Percentiles rank a stretch among this genome's conserved stretches.
These are phyloP conservation scores for Gnomoniopsis sp. DNA, from an alignment of 2,329 filamentous ascomycete species.

Conservation along the genomic window DNA sequence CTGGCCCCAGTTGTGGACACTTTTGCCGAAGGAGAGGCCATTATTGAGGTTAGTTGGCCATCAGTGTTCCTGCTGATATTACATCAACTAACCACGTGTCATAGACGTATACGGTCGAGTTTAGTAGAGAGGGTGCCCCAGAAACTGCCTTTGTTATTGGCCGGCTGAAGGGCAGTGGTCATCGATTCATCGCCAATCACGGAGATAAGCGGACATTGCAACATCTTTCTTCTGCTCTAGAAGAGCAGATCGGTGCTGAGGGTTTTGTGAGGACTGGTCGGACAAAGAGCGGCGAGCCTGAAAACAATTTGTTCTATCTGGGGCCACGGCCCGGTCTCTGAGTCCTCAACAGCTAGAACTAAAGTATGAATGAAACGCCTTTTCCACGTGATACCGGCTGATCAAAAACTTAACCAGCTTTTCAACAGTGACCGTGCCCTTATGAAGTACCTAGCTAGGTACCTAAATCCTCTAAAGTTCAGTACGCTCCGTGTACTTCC, in stretches of 20 bases:
- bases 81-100: neutral
- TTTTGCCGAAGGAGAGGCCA: conserved; percentile 6
- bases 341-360: too few relatives aligned
- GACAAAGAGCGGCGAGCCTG: neutral
- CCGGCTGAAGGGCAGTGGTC: neutral
- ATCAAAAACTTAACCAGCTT: too few relatives aligned
- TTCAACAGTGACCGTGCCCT: too few relatives aligned
- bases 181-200: conserved; percentile 15
- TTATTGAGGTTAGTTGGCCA: conserved; percentile 1
- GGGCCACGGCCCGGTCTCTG: conserved; percentile 5
- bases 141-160: conserved; percentile 15
- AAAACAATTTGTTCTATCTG: conserved; percentile 10
- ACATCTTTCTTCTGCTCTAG: conserved; percentile 5
- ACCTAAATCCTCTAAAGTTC: too few relatives aligned
- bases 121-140: conserved; percentile 10
- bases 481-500: too few relatives aligned
- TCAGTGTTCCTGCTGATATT: too few relatives aligned
- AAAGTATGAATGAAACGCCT: too few relatives aligned
- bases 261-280: conserved; percentile 1
- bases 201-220: conserved; percentile 13
- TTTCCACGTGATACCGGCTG: too few relatives aligned
- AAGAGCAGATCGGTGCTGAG: conserved; percentile 14
- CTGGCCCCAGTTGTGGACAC: neutral
- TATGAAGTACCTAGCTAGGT: too few relatives aligned
- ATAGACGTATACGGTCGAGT: conserved; percentile 31